A percentile compares a stretch with the other conserved stretches of the same genome.
Evolutionary conservation across 225 moss, liverwort and hornwort genomes (phyloP).

Genomic region (Physcomitrium patens): DNA sequence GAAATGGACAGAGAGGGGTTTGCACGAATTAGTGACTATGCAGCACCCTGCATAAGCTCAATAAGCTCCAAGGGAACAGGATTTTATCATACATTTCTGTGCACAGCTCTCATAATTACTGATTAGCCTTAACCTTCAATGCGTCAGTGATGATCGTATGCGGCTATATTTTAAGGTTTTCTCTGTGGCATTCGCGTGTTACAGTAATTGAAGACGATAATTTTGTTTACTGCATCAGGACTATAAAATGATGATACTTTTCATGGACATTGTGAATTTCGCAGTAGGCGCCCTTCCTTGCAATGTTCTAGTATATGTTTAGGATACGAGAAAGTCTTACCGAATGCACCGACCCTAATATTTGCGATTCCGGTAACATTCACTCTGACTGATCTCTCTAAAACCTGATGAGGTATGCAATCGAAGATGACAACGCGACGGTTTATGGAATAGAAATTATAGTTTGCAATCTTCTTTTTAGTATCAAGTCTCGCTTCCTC

Average conservation of each 20-base stretch:
- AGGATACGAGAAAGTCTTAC: no score
- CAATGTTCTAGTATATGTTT: not conserved
- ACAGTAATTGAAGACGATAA: not conserved
- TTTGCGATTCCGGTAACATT: not conserved
- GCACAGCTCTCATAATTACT: not conserved
- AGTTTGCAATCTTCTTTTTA: not conserved
- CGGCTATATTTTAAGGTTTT: not conserved
- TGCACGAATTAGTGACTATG: not conserved
- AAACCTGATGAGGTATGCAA: not conserved
- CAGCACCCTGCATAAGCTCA: not conserved
- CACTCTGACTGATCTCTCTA: not conserved
- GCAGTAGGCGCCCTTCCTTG: not conserved
- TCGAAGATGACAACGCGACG: not conserved
- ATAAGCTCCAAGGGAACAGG: not conserved
- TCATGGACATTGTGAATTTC: not conserved
- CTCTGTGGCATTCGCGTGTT: conserved; percentile 9
- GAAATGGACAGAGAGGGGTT: no score
- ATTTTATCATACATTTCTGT: not conserved
- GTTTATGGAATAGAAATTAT: not conserved
- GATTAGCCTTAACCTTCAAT: not conserved
- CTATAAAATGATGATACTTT: not conserved
- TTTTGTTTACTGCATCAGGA: not conserved
- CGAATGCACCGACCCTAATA: no score
- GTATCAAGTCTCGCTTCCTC: not conserved
- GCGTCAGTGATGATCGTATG: not conserved